Percentiles rank a stretch among this genome's conserved stretches.
Evolutionary conservation across 2,329 filamentous ascomycete species (phyloP).

Genomic region (Penicillium crustosum): DNA sequence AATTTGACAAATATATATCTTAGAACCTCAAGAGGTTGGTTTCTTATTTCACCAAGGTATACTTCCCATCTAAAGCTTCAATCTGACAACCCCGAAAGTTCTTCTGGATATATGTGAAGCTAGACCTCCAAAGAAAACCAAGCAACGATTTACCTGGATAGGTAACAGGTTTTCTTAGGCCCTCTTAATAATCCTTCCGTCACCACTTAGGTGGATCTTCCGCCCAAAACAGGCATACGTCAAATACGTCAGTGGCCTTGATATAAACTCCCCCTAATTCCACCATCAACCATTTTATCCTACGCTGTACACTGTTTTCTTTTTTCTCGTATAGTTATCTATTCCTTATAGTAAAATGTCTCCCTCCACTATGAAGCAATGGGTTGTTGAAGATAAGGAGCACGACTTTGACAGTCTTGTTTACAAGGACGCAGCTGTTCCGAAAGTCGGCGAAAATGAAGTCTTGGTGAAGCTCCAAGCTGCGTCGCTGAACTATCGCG

Average conservation of each 20-base stretch:
- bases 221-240: constrained; percentile 2
- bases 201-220: constrained; percentile 7
- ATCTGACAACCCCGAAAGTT: neutral
- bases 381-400: constrained; percentile 51
- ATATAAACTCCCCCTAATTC: constrained; percentile 1
- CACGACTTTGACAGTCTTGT: constrained; percentile 62
- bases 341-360: constrained; percentile 31
- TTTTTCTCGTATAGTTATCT: neutral
- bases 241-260: neutral
- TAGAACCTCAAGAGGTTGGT: too few species aligned
- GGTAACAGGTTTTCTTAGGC: neutral
- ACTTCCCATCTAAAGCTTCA: neutral
- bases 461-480: constrained; percentile 67
- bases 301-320: neutral
- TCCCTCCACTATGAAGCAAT: constrained; percentile 53
- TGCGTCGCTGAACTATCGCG: constrained; percentile 53
- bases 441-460: constrained; percentile 66
- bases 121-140: too few species aligned
- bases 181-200: constrained; percentile 11
- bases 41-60: too few species aligned
- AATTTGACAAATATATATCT: neutral
- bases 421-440: constrained; percentile 55
- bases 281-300: neutral
- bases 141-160: too few species aligned
- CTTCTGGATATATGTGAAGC: too few species aligned